Evolutionary conservation across 129 eudicot species (phyloP).

Genomic region (Lactuca sativa): DNA sequence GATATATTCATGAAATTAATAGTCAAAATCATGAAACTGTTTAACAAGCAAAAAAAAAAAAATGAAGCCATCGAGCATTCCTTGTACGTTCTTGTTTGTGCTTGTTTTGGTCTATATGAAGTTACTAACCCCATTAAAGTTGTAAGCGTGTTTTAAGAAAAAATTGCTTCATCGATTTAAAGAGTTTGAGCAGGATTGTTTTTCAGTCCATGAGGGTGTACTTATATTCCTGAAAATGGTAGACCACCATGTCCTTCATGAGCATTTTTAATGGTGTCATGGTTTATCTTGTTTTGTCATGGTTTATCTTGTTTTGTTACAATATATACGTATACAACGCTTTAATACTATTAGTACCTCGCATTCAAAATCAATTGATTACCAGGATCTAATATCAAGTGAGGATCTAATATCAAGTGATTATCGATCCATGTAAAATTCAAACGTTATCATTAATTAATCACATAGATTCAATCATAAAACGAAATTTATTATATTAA

Average conservation of each 20-base stretch:
- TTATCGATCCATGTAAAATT: too few species aligned
- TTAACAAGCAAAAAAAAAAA: background rate
- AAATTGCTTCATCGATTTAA: background rate
- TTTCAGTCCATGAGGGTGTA: constrained; percentile 59
- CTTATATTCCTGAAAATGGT: constrained; percentile 46
- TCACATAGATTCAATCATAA: too few species aligned
- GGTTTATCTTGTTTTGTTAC: constrained; percentile 11
- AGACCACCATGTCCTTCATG: constrained; percentile 39
- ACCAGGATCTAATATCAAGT: too few species aligned
- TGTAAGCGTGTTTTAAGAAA: constrained; percentile 30
- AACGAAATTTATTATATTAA: too few species aligned
- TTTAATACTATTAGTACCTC: too few species aligned
- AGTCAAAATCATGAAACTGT: constrained; percentile 21
- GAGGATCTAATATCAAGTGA: too few species aligned
- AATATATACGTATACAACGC: background rate
- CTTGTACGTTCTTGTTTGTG: constrained; percentile 21
- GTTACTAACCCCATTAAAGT: constrained; percentile 14
- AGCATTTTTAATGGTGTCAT: constrained; percentile 15
- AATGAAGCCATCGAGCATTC: constrained; percentile 33
- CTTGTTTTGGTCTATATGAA: constrained; percentile 6
- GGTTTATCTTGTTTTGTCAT: constrained; percentile 6
- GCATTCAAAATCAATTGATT: too few species aligned
- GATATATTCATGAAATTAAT: constrained; percentile 12
- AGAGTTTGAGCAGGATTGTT: constrained; percentile 8
- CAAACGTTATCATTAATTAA: too few species aligned